Conservation (phyloP, 495 filamentous ascomycete genomes). For the Rostrohypoxylon terebratum region DNA sequence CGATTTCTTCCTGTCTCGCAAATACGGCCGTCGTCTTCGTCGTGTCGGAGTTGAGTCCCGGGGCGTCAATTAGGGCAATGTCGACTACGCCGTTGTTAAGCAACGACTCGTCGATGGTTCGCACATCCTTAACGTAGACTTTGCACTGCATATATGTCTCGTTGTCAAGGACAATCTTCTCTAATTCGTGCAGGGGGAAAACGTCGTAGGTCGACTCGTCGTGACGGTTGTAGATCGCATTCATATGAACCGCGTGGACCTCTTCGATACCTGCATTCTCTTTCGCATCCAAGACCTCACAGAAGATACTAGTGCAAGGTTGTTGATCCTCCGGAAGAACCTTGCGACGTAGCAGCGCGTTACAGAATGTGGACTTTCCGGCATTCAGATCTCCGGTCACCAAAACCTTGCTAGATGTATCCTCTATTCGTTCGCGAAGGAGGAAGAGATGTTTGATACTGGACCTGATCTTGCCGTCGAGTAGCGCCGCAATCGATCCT, state of each 20-base stretch:
- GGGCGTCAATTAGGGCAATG: constrained; percentile 96
- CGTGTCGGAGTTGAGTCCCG: constrained; percentile 93
- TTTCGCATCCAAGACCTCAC: constrained; percentile 91
- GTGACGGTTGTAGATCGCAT: constrained; percentile 81
- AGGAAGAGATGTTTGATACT: constrained; percentile 89
- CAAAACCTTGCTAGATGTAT: constrained; percentile 96
- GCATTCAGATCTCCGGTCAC: constrained; percentile 98
- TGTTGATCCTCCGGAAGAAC: constrained; percentile 96
- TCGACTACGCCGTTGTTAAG: constrained; percentile 98
- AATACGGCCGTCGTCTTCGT: constrained; percentile 97
- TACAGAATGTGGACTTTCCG: constrained; percentile 98
- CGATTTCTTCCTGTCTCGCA: constrained; percentile 96
- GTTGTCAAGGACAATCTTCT: constrained; percentile 90
- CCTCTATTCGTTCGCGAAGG: constrained; percentile 92
- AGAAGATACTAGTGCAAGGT: constrained; percentile 99
- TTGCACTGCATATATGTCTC: constrained; percentile 92
- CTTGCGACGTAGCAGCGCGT: constrained; percentile 91
- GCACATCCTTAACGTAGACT: constrained; percentile 92
- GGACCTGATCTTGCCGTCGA: constrained; percentile 93
- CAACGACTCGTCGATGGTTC: constrained; percentile 90
- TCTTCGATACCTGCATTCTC: constrained; percentile 93
- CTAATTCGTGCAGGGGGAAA: constrained; percentile 77
- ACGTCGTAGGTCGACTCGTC: constrained; percentile 95
- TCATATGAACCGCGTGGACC: constrained; percentile 91
- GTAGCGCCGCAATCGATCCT: constrained; percentile 82